Evolutionary conservation across 2,329 filamentous ascomycete genomes (phyloP).

Genomic region (Sporothrix curviconia): DNA sequence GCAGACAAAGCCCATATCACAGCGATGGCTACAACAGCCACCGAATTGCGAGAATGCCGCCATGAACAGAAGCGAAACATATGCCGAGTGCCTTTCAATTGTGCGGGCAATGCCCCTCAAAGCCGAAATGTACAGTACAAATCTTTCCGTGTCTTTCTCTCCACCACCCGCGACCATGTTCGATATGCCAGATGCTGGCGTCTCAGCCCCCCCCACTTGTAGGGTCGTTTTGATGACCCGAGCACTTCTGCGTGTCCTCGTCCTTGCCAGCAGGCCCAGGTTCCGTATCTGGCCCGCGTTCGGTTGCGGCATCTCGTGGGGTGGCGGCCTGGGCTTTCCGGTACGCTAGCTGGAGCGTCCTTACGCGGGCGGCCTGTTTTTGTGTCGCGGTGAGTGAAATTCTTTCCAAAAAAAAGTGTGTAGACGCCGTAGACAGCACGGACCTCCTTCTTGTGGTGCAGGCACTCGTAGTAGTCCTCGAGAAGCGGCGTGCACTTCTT

Average conservation of each 20-base stretch:
- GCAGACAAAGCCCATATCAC: too few relatives aligned
- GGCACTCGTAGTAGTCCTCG: slow-evolving; percentile 97
- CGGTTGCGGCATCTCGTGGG: slow-evolving; percentile 71
- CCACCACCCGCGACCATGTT: neutral
- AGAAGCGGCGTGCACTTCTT: slow-evolving; percentile 78
- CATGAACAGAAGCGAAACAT: too few relatives aligned
- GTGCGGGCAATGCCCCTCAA: neutral
- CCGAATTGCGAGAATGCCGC: too few relatives aligned
- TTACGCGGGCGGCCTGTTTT: slow-evolving; percentile 66
- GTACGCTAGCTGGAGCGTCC: slow-evolving; percentile 76
- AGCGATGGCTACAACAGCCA: too few relatives aligned
- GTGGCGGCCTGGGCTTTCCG: slow-evolving; percentile 70
- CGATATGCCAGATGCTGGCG: neutral
- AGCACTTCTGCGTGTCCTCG: slow-evolving; percentile 65
- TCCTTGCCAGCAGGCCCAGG: slow-evolving; percentile 76
- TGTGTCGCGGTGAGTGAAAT: slow-evolving; percentile 6
- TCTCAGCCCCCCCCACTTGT: neutral
- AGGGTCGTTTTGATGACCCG: slow-evolving; percentile 22
- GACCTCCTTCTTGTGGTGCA: slow-evolving; percentile 99
- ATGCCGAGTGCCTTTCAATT: slow-evolving; percentile 6
- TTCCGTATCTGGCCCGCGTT: slow-evolving; percentile 82
- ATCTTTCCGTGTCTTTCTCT: neutral
- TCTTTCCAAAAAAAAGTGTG: neutral
- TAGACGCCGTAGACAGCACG: slow-evolving; percentile 11
- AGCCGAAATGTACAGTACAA: slow-evolving; percentile 12